Conservation (phyloP, 805 yeast species). For the Yarrowia divulgata region DNA sequence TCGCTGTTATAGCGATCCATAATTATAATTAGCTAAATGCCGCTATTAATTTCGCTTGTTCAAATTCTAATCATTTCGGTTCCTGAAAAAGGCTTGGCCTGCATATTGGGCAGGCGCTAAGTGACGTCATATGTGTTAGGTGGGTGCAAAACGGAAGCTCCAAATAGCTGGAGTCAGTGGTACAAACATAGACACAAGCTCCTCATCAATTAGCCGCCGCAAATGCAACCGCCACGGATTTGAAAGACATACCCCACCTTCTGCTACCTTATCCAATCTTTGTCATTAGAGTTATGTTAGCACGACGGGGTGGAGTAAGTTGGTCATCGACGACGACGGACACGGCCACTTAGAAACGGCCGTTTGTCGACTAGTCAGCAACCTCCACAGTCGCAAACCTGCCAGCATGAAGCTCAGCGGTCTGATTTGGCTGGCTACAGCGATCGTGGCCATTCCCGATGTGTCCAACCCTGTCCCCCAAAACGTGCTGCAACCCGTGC, state of each 20-base stretch:
- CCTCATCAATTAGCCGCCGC: not conserved
- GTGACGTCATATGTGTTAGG: not conserved
- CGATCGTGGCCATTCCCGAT: slow-evolving; percentile 9
- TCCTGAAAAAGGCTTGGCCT: slow-evolving; percentile 36
- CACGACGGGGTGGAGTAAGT: slow-evolving; percentile 19
- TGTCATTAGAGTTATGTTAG: not conserved
- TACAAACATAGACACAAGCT: not conserved
- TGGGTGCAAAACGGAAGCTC: not conserved
- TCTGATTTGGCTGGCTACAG: slow-evolving; percentile 3
- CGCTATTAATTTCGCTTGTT: slow-evolving; percentile 5
- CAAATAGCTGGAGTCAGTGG: not conserved
- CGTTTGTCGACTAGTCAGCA: slow-evolving; percentile 11
- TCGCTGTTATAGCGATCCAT: not conserved
- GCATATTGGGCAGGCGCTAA: not conserved
- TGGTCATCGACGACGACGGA: not conserved
- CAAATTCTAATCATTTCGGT: not conserved
- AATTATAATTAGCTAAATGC: not conserved
- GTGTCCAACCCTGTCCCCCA: slow-evolving; percentile 24
- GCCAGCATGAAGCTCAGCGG: slow-evolving; percentile 3
- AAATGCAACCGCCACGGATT: not conserved
- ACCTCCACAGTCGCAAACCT: not conserved
- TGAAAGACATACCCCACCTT: not conserved
- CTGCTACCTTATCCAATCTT: not conserved
- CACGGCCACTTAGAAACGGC: slow-evolving; percentile 3
- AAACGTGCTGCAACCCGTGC: slow-evolving; percentile 29